These are phyloP conservation scores for Pyrenophora seminiperda DNA, from an alignment of 2,329 filamentous ascomycete species.

Conservation along the genomic window DNA sequence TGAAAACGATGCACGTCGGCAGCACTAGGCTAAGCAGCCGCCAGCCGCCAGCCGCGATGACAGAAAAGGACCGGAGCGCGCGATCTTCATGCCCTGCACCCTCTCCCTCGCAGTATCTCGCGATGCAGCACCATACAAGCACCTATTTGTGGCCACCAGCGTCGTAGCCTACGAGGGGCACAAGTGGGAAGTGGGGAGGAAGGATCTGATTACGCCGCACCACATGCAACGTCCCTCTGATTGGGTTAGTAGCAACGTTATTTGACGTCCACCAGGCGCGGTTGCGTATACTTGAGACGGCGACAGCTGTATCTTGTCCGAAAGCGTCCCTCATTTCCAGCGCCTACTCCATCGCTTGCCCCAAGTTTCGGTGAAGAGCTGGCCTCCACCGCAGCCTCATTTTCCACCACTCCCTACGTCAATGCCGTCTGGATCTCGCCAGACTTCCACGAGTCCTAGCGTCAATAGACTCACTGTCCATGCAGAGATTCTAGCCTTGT, in stretches of 20 bases:
- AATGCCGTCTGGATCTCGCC: conserved; percentile 1
- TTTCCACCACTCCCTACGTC: conserved; percentile 1
- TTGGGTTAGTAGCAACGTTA: conserved; percentile 24
- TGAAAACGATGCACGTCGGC: conserved; percentile 23
- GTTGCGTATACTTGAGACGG: conserved; percentile 30
- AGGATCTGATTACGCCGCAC: conserved; percentile 21
- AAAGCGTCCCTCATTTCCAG: conserved; percentile 15
- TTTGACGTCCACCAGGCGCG: conserved; percentile 14
- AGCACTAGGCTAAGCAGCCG: conserved; percentile 30
- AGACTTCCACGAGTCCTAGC: conserved; percentile 1
- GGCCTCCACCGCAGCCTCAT: conserved; percentile 4
- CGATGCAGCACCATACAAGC: too few species aligned
- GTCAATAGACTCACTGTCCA: conserved; percentile 6
- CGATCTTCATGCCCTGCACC: background rate
- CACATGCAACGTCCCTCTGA: conserved; percentile 15
- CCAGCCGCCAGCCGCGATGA: conserved; percentile 29
- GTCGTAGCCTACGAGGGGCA: conserved; percentile 3
- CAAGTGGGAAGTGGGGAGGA: conserved; percentile 13
- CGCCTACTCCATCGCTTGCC: conserved; percentile 8
- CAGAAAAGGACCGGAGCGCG: conserved; percentile 20
- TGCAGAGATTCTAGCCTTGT: conserved; percentile 5
- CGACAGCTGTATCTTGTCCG: conserved; percentile 21
- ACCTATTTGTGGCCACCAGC: background rate
- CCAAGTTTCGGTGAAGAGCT: conserved; percentile 17
- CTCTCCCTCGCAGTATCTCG: too few species aligned